Base-by-base conservation (phyloP, 139 green algal genomes). In the Closterium sp. region DNA sequence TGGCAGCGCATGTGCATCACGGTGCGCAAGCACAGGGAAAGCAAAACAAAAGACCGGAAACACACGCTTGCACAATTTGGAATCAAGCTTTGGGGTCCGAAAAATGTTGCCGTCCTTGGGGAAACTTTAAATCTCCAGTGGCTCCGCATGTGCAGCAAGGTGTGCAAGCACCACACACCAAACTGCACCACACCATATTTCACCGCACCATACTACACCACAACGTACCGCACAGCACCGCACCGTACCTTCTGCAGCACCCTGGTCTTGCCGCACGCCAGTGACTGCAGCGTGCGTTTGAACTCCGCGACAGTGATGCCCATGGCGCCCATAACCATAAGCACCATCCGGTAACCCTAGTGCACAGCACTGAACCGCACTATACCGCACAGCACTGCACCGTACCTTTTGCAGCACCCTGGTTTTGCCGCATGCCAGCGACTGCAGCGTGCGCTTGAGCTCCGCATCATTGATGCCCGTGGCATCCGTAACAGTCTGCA, bases 381-480 rank as follows among this genome's bases (percentile, higher is more conserved):
- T 50, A 9, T 17, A 50, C 38, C 62, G 17, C 62, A 79, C 11
- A 2, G 17, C 2, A 79, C 62, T 5, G 4, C 62, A 22, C 3
- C 86, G 5, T 88, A 98, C 96, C 95, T 99, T 99, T 21, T 92
- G 86, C 50, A 99, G 95, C 85, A 99, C 96, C 6, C 97, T 94
- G 13, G 97, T 91, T 94, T 98, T 98, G 50, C 97, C 98, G 70
- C 97, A 97, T 1, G 97, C 96, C 70, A 99, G 96, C 30, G 94
- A 97, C 95, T 99, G 97, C 92, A 99, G 95, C 30, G 97, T 98
- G 45, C 98, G 95, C 73, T 95, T 93, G 42, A 99, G 95, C 95
- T 99, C 98, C 88, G 96, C 96, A 30, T 98, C 97, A 86, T 98
- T 96, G 50, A 97, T 96, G 9, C 38, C 92, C 21, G 87, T 93